These are phyloP conservation scores for Boletus tomentosulus DNA, from an alignment of 768 basidiomycete species.

Conservation along the genomic window DNA sequence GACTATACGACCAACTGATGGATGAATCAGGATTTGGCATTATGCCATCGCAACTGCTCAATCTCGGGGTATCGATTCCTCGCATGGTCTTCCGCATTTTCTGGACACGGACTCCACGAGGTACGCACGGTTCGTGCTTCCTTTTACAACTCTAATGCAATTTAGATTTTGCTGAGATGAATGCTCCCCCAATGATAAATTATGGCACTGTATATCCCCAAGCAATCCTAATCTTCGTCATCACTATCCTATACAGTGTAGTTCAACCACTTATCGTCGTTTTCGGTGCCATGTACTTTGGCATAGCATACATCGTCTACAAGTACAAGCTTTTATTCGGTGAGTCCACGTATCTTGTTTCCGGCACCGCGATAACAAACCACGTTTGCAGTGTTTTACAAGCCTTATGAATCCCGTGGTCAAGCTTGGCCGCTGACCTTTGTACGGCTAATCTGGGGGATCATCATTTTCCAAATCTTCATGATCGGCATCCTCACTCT, in stretches of 20 bases:
- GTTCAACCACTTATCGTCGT: constrained; percentile 93
- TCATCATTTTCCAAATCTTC: constrained; percentile 90
- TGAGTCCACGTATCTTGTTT: constrained; percentile 34
- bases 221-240: constrained; percentile 91
- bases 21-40: constrained; percentile 67
- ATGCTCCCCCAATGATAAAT: constrained; percentile 97
- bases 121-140: constrained; percentile 35
- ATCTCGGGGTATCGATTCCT: constrained; percentile 84
- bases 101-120: constrained; percentile 85
- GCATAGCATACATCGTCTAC: constrained; percentile 93
- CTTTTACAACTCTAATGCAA: not conserved
- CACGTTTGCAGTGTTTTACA: constrained; percentile 80
- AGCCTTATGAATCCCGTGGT: constrained; percentile 95
- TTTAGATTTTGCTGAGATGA: constrained; percentile 90
- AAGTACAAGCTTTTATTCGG: constrained; percentile 97
- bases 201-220: constrained; percentile 97
- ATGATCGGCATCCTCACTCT: constrained; percentile 95
- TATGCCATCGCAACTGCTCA: constrained; percentile 93
- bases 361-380: not conserved
- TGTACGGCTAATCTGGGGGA: constrained; percentile 85
- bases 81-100: constrained; percentile 70
- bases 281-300: constrained; percentile 95
- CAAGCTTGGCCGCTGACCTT: constrained; percentile 99
- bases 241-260: constrained; percentile 93
- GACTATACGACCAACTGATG: constrained; percentile 2